Conservation (phyloP, 129 eudicot genomes). For the Deinandra increscens region DNA sequence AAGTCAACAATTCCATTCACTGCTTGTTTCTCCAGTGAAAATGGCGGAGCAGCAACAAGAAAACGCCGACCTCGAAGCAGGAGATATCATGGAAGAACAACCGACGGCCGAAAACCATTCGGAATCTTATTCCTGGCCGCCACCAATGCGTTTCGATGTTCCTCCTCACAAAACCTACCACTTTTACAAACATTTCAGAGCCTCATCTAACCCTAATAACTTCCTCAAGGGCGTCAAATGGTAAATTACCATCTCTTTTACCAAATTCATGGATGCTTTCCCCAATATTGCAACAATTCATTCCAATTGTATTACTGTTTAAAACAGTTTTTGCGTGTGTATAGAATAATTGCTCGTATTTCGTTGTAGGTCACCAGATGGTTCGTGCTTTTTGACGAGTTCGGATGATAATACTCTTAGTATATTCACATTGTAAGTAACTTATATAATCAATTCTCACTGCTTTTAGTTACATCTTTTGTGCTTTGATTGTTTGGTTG, state of each 20-base stretch:
- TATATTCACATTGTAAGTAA: conserved; percentile 56
- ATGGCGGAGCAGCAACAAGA: background rate
- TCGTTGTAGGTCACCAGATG: conserved; percentile 85
- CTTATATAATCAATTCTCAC: background rate
- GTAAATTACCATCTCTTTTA: conserved; percentile 21
- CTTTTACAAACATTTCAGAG: conserved; percentile 61
- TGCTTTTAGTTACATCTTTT: background rate
- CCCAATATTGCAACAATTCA: too few relatives aligned
- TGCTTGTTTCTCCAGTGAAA: background rate
- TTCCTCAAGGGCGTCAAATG: conserved; percentile 79
- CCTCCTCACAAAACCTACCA: conserved; percentile 70
- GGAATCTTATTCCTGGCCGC: conserved; percentile 44
- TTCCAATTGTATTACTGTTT: background rate
- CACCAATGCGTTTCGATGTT: conserved; percentile 49
- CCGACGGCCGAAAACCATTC: conserved; percentile 22
- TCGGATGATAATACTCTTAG: conserved; percentile 72
- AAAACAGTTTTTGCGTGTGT: background rate
- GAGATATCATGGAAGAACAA: conserved; percentile 32
- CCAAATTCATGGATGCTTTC: too few relatives aligned
- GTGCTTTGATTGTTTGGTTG: background rate
- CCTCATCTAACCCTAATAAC: conserved; percentile 69
- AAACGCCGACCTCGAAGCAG: conserved; percentile 14
- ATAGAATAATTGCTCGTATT: background rate
- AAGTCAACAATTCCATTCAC: too few relatives aligned
- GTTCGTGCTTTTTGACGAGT: conserved; percentile 76